phyloP scores from a whole-genome alignment of 2,329 filamentous ascomycete genomes.

The Verticillium albo-atrum region DNA sequence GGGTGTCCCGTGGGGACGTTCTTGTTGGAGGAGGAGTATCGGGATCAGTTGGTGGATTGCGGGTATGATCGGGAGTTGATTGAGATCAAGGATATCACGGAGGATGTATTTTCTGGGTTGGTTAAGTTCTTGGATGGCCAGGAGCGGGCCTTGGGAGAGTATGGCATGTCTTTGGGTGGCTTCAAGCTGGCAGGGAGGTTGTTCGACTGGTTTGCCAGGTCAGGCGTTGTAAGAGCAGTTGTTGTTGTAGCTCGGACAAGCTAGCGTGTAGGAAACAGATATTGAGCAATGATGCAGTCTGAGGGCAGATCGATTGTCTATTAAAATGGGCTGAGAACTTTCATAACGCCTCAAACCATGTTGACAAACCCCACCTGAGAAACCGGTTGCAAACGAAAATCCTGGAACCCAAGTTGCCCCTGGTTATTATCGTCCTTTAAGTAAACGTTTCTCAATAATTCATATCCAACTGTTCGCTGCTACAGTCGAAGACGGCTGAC shows the following conservation, averaged over 20 bases:
- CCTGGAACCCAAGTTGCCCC: too few species aligned
- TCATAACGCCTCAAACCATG: too few species aligned
- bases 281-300: neutral
- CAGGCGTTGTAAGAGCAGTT: conserved; percentile 26
- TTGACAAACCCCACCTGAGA: too few species aligned
- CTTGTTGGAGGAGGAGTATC: conserved; percentile 39
- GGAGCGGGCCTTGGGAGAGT: conserved; percentile 23
- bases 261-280: too few species aligned
- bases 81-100: conserved; percentile 44
- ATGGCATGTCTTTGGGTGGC: conserved; percentile 30
- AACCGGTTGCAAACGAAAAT: too few species aligned
- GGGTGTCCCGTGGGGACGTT: conserved; percentile 46
- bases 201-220: conserved; percentile 32
- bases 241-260: conserved; percentile 25
- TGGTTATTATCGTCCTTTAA: too few species aligned
- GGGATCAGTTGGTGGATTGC: conserved; percentile 34
- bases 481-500: too few species aligned
- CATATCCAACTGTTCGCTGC: too few species aligned
- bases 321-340: too few species aligned
- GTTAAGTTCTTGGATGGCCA: conserved; percentile 35
- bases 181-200: conserved; percentile 30
- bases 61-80: conserved; percentile 41
- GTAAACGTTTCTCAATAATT: too few species aligned
- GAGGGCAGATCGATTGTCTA: too few species aligned
- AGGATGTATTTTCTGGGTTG: conserved; percentile 47